These are phyloP conservation scores for Fusarium hostae DNA, from an alignment of 2,329 filamentous ascomycete species.

Conservation along the genomic window DNA sequence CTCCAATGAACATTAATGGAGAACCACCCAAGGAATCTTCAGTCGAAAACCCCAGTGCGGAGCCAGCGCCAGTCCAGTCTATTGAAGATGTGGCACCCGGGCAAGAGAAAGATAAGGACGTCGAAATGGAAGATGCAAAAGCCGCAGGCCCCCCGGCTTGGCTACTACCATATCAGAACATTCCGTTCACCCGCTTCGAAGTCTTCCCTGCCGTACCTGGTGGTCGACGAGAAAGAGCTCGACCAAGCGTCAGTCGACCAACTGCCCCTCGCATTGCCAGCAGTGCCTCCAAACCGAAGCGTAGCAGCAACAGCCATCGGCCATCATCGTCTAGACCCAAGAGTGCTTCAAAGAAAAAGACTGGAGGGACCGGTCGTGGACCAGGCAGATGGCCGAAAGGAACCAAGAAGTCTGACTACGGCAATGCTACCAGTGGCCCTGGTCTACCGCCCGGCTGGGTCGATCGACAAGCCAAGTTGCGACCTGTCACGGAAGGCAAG, in stretches of 20 bases:
- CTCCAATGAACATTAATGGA: background rate
- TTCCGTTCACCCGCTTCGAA: conserved; percentile 79
- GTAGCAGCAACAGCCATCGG: conserved; percentile 47
- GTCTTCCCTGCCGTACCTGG: conserved; percentile 75
- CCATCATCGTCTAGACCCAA: conserved; percentile 50
- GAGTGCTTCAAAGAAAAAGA: conserved; percentile 58
- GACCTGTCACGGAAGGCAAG: conserved; percentile 28
- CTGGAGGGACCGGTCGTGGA: conserved; percentile 71
- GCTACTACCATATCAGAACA: conserved; percentile 62
- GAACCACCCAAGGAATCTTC: conserved; percentile 18
- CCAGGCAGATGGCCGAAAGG: conserved; percentile 75
- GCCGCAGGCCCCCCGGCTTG: conserved; percentile 53
- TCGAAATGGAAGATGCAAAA: conserved; percentile 44
- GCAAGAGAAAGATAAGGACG: conserved; percentile 50
- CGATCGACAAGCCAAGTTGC: conserved; percentile 45
- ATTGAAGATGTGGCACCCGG: conserved; percentile 46
- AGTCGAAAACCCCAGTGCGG: conserved; percentile 39
- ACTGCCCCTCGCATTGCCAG: conserved; percentile 50
- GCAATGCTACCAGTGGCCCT: conserved; percentile 72
- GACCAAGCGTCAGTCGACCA: conserved; percentile 55
- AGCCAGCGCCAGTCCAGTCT: conserved; percentile 45
- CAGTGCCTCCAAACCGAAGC: conserved; percentile 54
- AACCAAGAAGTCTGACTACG: conserved; percentile 75
- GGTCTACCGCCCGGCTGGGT: conserved; percentile 70
- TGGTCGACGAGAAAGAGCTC: conserved; percentile 60